Base-by-base conservation (phyloP, 768 basidiomycete genomes). In the Mycena rosella region DNA sequence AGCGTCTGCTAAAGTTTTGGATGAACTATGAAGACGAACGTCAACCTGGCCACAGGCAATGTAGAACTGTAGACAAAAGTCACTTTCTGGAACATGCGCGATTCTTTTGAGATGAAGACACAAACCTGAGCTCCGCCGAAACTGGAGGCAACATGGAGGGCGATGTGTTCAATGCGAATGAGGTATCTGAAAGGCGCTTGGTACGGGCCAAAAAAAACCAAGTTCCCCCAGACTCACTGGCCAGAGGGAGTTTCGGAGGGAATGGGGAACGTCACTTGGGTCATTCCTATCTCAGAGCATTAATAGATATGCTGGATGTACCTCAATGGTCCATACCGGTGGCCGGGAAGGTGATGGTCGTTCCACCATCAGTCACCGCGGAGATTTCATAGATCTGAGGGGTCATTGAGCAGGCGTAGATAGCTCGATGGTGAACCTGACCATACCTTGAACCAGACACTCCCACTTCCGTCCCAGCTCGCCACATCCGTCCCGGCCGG, bases 381-480 rank as follows among this genome's bases (percentile, higher is more conserved):
- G 48, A 15, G 48, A 29, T 49, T 27, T 29, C 24, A 27, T 29
- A 29, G 24, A 49, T 15, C 27, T 48, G 29, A 11, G 18, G 55
- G 30, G 20, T n/a, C 51, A 32, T 11, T n/a, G 2, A 32, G 52
- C n/a, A 51, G 13, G 8, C 17, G 11, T 5, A n/a, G 22, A 5
- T 30, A 17, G 42, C 17, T 14, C 4, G 22, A 15, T 38, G 17
- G 27, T 15, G 7, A 56, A 17, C 26, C 7, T 42, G 9, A 22
- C 42, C n/a, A 8, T 34, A 79, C 76, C 75, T 79, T 77, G 76
- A 81, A 81, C 80, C 80, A 80, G 29, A 78, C 67, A 0, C 14
- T n/a, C 2, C 67, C 67, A 20, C 57, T 60, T 13, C 67, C 67
- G 29, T 69, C 62, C 67, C 67, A 69, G 17, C 15, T 38, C 0